These are phyloP conservation scores for Coemansia sp. DNA, from an alignment of 192 early-diverging fungal genomes.

Conservation along the genomic window DNA sequence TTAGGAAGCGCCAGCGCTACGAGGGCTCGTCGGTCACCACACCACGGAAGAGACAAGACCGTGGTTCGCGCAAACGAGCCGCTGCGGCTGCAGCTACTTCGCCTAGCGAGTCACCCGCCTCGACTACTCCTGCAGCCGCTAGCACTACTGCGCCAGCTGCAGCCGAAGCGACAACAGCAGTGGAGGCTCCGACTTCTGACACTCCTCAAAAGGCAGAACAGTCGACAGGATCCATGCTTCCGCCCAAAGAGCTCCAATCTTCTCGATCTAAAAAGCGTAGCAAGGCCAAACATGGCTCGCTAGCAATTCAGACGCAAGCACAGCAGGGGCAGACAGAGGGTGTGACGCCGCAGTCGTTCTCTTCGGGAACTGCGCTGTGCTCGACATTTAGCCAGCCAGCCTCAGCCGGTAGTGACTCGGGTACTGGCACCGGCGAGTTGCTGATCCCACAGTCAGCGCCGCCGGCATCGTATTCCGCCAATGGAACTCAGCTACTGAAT, in stretches of 20 bases:
- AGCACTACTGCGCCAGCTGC: neutral
- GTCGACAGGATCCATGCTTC: neutral
- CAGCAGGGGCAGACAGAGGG: neutral
- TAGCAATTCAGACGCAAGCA: neutral
- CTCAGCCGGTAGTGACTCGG: neutral
- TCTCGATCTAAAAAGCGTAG: neutral
- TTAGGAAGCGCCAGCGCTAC: conserved; percentile 87
- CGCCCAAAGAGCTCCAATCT: neutral
- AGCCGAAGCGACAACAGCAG: neutral
- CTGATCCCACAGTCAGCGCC: conserved; percentile 28
- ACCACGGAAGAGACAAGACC: conserved; percentile 30
- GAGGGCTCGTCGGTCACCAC: conserved; percentile 12
- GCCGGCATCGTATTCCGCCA: conserved; percentile 45
- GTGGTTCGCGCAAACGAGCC: conserved; percentile 8
- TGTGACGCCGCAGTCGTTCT: neutral
- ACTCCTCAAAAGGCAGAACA: neutral
- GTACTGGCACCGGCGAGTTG: neutral
- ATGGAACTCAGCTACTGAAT: conserved; percentile 47
- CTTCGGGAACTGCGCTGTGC: neutral
- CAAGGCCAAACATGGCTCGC: conserved; percentile 2
- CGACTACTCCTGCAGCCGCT: conserved; percentile 2
- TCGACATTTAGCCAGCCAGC: neutral
- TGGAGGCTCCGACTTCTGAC: conserved; percentile 1
- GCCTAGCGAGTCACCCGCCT: neutral
- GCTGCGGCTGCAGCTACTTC: neutral